Evolutionary conservation across 768 basidiomycete genomes (phyloP).

Genomic region (Lentinula edodes): DNA sequence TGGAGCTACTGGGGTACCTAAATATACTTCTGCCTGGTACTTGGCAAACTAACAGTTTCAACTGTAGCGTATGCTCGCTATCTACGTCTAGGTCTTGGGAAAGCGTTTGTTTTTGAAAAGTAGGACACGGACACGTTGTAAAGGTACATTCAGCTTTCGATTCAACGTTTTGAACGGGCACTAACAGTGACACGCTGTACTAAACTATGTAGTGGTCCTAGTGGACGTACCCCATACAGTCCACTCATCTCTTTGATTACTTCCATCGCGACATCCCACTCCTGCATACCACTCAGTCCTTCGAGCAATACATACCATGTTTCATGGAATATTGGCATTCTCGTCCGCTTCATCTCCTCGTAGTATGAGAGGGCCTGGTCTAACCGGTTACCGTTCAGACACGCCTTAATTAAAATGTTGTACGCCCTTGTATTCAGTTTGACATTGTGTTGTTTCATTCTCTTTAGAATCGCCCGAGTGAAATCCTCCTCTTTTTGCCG

Average conservation of each 20-base stretch:
- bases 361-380: conserved; percentile 53
- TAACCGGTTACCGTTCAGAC: conserved; percentile 47
- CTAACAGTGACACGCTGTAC: conserved; percentile 33
- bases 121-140: background rate
- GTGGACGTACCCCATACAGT: conserved; percentile 36
- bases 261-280: conserved; percentile 57
- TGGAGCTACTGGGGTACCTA: conserved; percentile 83
- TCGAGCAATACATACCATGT: conserved; percentile 77
- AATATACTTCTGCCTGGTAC: conserved; percentile 1
- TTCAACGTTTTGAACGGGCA: background rate
- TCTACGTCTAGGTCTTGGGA: conserved; percentile 54
- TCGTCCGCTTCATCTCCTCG: conserved; percentile 50
- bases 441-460: conserved; percentile 55
- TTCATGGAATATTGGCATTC: conserved; percentile 45
- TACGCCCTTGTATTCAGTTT: conserved; percentile 60
- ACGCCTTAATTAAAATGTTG: conserved; percentile 71
- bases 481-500: conserved; percentile 38
- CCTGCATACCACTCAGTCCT: conserved; percentile 51
- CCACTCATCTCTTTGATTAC: conserved; percentile 56
- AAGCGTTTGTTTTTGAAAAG: conserved; percentile 55
- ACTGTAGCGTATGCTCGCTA: conserved; percentile 66
- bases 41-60: conserved; percentile 9
- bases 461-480: conserved; percentile 42
- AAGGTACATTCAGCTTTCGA: background rate
- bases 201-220: conserved; percentile 39